Evolutionary conservation across 768 basidiomycete genomes (phyloP).

Genomic region (Strobilomyces echinocephalus): DNA sequence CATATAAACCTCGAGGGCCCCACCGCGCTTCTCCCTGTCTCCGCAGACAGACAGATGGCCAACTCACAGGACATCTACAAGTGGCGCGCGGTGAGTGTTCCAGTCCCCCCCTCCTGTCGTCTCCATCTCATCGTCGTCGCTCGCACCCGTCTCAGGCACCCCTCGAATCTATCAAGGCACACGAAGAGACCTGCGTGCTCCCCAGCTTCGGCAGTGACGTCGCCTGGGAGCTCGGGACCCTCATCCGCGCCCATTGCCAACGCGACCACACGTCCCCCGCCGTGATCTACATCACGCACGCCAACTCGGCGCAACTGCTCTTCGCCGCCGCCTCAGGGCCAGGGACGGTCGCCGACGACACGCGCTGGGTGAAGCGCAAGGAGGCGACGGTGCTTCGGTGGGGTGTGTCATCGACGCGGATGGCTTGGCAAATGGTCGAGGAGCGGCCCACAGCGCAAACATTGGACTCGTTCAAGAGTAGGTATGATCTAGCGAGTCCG

Average conservation of each 20-base stretch:
- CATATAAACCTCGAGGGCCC: too few relatives aligned
- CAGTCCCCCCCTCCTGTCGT: too few relatives aligned
- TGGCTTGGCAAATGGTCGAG: conserved; percentile 14
- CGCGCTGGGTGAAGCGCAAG: conserved; percentile 33
- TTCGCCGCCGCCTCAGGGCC: conserved; percentile 28
- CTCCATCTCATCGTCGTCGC: too few relatives aligned
- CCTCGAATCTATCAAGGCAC: conserved; percentile 18
- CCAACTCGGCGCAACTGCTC: conserved; percentile 27
- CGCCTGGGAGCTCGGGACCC: conserved; percentile 30
- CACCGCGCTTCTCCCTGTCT: too few relatives aligned
- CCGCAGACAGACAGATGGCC: too few relatives aligned
- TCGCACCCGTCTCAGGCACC: not conserved
- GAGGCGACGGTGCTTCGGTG: conserved; percentile 30
- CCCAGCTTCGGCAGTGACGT: conserved; percentile 28
- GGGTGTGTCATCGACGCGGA: conserved; percentile 26
- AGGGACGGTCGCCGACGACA: conserved; percentile 30
- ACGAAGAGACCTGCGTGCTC: conserved; percentile 27
- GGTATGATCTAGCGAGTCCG: too few relatives aligned
- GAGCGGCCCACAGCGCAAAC: too few relatives aligned
- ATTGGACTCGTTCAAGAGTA: too few relatives aligned
- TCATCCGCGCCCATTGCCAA: conserved; percentile 20
- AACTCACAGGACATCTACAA: too few relatives aligned
- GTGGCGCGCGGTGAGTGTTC: too few relatives aligned
- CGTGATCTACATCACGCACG: conserved; percentile 29
- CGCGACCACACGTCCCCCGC: conserved; percentile 15